Evolutionary conservation across 345 rosid genomes (phyloP).

Genomic region (Moricandia arvensis): DNA sequence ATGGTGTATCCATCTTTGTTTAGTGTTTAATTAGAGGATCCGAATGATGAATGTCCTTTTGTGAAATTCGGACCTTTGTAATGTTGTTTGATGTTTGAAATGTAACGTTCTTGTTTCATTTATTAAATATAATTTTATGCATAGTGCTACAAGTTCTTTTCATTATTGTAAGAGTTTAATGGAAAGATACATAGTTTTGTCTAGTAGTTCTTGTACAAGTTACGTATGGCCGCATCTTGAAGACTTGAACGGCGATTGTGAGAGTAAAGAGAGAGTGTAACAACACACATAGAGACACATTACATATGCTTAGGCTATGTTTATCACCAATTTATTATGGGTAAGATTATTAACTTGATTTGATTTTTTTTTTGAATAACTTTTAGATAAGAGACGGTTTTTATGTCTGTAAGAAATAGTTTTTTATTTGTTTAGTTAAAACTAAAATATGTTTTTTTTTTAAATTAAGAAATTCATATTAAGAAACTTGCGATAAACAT

Average conservation of each 20-base stretch:
- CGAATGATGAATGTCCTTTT: background rate
- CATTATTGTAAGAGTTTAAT: background rate
- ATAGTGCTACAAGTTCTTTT: background rate
- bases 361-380: no score
- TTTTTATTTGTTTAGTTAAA: no score
- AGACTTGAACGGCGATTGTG: constrained; percentile 1
- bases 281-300: constrained; percentile 5
- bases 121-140: background rate
- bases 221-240: constrained; percentile 8
- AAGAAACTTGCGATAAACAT: no score
- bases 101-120: background rate
- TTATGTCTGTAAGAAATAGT: no score
- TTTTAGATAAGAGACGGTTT: no score
- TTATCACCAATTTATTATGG: no score
- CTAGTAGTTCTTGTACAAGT: background rate
- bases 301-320: background rate
- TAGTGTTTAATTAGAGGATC: background rate
- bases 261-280: constrained; percentile 6
- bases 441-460: no score
- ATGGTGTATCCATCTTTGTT: constrained; percentile 19
- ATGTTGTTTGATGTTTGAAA: background rate
- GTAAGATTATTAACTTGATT: no score
- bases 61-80: constrained; percentile 11
- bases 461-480: no score
- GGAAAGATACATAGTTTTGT: background rate